Conservation (phyloP, 305 asterid species). For the Fraxinus greggii region DNA sequence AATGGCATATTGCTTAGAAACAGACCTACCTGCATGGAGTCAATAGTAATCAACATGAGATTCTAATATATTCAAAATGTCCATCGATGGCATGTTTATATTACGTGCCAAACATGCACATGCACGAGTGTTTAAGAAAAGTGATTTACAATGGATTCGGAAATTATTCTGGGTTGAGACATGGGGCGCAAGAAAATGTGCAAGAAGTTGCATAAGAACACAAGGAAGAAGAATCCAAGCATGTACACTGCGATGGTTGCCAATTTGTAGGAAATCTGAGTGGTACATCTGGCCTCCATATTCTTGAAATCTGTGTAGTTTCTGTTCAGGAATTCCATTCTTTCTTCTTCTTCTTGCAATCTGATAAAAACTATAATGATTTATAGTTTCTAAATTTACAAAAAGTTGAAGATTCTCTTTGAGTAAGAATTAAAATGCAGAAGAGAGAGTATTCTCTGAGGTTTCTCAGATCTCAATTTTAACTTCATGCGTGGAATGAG, state of each 20-base stretch:
- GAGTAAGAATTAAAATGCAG: not conserved
- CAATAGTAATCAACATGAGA: not conserved
- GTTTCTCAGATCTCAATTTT: constrained; percentile 10
- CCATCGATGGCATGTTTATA: not conserved
- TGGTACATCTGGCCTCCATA: constrained; percentile 50
- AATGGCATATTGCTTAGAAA: constrained; percentile 59
- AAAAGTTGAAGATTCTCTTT: not conserved
- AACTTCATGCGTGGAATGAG: constrained; percentile 38
- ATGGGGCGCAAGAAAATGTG: constrained; percentile 66
- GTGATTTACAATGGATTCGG: constrained; percentile 68
- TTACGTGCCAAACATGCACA: not conserved
- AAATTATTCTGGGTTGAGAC: constrained; percentile 72
- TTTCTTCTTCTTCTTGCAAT: constrained; percentile 10
- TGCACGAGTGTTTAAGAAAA: not conserved
- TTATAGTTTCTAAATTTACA: not conserved
- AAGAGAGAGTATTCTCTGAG: not conserved
- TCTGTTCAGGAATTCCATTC: constrained; percentile 21
- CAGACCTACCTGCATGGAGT: constrained; percentile 65
- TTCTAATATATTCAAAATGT: not conserved
- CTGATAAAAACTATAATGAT: not conserved
- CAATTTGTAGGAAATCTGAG: constrained; percentile 44
- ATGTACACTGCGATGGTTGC: constrained; percentile 72
- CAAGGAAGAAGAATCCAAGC: constrained; percentile 76
- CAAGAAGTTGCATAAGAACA: constrained; percentile 76
- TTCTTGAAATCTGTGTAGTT: not conserved